These are phyloP conservation scores for Nectriaceae sp. DNA, from an alignment of 2,329 filamentous ascomycete species.

Conservation along the genomic window DNA sequence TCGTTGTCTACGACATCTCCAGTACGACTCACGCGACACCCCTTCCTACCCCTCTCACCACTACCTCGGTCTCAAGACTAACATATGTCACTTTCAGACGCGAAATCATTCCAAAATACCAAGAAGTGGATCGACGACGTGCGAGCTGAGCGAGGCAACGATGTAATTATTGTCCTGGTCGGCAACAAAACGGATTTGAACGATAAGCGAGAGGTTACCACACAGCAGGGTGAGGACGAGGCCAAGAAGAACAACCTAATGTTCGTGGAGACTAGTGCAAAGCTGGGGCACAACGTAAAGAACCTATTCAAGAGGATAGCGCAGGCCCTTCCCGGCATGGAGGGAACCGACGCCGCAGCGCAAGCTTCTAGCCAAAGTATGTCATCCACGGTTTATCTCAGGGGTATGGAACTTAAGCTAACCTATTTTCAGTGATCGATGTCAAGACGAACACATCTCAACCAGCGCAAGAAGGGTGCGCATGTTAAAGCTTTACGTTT, in stretches of 20 bases:
- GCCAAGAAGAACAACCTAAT: constrained; percentile 97
- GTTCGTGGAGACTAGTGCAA: constrained; percentile 99
- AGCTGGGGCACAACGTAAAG: constrained; percentile 98
- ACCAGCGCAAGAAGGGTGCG: constrained; percentile 71
- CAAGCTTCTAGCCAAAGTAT: constrained; percentile 76
- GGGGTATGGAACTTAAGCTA: constrained; percentile 13
- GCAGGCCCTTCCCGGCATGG: constrained; percentile 96
- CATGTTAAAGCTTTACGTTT: constrained; percentile 34
- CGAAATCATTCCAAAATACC: constrained; percentile 97
- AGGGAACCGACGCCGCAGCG: constrained; percentile 78
- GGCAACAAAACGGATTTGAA: constrained; percentile 99
- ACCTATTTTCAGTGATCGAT: constrained; percentile 72
- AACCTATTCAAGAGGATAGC: constrained; percentile 97
- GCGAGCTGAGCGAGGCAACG: constrained; percentile 91
- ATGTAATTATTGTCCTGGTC: constrained; percentile 97
- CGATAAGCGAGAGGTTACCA: constrained; percentile 97
- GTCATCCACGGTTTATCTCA: constrained; percentile 35
- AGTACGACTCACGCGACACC: constrained; percentile 50
- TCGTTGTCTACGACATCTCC: constrained; percentile 98
- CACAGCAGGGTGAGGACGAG: constrained; percentile 94
- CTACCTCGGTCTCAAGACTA: constrained; percentile 15
- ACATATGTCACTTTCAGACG: constrained; percentile 52
- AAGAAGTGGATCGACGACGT: constrained; percentile 99
- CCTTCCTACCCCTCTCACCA: constrained; percentile 9
- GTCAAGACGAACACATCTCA: constrained; percentile 79